These are phyloP conservation scores for Aaosphaeria arxii DNA, from an alignment of 2,329 filamentous ascomycete genomes.

Conservation along the genomic window DNA sequence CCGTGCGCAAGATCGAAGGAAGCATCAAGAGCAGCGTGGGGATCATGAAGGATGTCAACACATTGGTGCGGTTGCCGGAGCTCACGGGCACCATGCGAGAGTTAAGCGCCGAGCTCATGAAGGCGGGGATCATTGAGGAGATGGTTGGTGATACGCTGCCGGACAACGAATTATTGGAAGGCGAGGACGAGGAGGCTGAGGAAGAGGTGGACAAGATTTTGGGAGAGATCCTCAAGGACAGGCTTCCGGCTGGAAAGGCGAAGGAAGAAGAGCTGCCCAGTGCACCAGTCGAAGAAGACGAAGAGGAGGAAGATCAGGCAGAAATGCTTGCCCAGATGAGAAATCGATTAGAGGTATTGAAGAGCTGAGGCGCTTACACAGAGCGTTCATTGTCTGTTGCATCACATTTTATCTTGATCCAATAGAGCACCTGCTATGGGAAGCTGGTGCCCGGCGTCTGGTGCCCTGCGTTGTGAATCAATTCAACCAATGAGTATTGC, in stretches of 20 bases:
- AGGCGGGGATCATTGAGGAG: constrained; percentile 95
- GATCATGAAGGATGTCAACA: constrained; percentile 97
- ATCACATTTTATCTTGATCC: too few relatives aligned
- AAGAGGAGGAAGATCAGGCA: constrained; percentile 83
- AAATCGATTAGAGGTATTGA: constrained; percentile 82
- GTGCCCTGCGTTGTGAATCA: too few relatives aligned
- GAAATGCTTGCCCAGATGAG: constrained; percentile 93
- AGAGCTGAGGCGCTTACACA: constrained; percentile 59
- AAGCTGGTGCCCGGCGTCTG: too few relatives aligned
- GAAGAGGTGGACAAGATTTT: constrained; percentile 88
- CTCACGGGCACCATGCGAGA: constrained; percentile 87
- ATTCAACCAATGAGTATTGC: too few relatives aligned
- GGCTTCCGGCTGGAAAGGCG: constrained; percentile 64
- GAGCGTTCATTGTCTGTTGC: too few relatives aligned
- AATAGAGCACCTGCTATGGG: too few relatives aligned
- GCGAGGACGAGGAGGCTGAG: constrained; percentile 69
- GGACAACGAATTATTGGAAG: constrained; percentile 62
- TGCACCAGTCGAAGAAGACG: constrained; percentile 66
- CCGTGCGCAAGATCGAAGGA: constrained; percentile 92
- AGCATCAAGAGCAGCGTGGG: constrained; percentile 81
- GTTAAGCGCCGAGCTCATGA: constrained; percentile 81
- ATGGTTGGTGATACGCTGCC: constrained; percentile 88
- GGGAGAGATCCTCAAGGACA: constrained; percentile 83
- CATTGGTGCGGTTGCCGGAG: constrained; percentile 78
- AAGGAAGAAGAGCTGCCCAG: constrained; percentile 52